A percentile compares a stretch with the other conserved stretches of the same genome.
phyloP scores from a whole-genome alignment of 768 basidiomycete species.

The Mycena crocata region DNA sequence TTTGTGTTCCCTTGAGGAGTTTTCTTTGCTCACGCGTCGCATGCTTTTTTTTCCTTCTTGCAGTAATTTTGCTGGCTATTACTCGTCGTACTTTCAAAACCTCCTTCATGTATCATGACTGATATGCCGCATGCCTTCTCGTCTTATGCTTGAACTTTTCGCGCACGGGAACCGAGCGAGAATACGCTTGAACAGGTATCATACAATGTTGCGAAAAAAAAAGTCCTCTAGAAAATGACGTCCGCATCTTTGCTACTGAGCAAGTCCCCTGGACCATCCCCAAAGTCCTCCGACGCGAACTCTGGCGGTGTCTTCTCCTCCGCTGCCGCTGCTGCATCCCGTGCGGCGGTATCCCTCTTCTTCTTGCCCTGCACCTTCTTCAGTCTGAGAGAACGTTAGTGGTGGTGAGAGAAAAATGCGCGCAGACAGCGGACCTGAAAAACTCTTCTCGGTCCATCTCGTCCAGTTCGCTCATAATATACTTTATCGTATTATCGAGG shows the following conservation, averaged over 20 bases:
- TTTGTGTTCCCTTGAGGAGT: slow-evolving; percentile 1
- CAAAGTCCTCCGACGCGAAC: slow-evolving; percentile 46
- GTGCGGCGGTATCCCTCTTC: slow-evolving; percentile 79
- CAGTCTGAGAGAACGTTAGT: slow-evolving; percentile 60
- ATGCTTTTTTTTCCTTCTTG: too few species aligned
- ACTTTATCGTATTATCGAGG: slow-evolving; percentile 97
- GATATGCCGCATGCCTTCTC: slow-evolving; percentile 64
- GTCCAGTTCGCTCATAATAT: slow-evolving; percentile 96
- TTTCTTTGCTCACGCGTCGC: slow-evolving; percentile 27
- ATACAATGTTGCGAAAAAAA: slow-evolving; percentile 25
- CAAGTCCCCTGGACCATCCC: slow-evolving; percentile 65
- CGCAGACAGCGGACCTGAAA: slow-evolving; percentile 70
- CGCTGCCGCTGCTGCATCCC: slow-evolving; percentile 42
- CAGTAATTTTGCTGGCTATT: slow-evolving; percentile 51
- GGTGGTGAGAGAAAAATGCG: background rate
- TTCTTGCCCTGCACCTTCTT: slow-evolving; percentile 99
- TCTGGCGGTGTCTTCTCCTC: slow-evolving; percentile 44
- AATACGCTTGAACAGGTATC: slow-evolving; percentile 30
- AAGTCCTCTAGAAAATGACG: slow-evolving; percentile 80
- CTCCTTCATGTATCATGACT: slow-evolving; percentile 76
- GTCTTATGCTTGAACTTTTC: slow-evolving; percentile 3
- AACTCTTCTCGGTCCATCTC: slow-evolving; percentile 99
- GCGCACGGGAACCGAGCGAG: slow-evolving; percentile 12
- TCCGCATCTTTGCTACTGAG: slow-evolving; percentile 91
- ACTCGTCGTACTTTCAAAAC: slow-evolving; percentile 56